phyloP scores from a whole-genome alignment of 768 basidiomycete genomes.

The Strobilomyces confusus region DNA sequence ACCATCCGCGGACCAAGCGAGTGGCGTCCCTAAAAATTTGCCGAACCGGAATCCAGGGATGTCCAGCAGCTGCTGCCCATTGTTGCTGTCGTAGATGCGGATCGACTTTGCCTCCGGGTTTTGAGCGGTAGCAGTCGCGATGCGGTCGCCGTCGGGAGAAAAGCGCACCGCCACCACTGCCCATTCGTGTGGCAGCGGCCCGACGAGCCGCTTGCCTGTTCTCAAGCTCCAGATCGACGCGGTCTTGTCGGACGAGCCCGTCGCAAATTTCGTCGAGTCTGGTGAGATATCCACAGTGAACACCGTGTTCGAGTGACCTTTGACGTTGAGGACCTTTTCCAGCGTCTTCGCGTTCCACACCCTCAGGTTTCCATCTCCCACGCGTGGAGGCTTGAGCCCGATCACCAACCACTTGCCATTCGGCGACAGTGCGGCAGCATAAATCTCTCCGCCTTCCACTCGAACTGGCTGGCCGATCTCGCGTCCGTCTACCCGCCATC shows the following conservation, averaged over 20 bases:
- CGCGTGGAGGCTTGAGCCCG: too few relatives aligned
- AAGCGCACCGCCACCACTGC: neutral
- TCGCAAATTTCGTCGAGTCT: too few relatives aligned
- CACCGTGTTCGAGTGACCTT: too few relatives aligned
- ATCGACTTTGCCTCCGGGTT: neutral
- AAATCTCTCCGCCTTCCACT: neutral
- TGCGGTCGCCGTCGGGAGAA: neutral
- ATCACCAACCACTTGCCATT: too few relatives aligned
- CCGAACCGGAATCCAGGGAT: neutral
- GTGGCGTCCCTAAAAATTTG: neutral
- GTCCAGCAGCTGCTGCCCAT: neutral
- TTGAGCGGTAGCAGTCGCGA: neutral
- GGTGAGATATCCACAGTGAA: too few relatives aligned
- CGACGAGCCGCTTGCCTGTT: neutral
- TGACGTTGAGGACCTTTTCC: too few relatives aligned
- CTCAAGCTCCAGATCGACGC: neutral
- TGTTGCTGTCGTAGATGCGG: neutral
- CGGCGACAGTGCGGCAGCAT: neutral
- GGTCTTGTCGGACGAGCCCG: too few relatives aligned
- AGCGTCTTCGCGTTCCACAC: too few relatives aligned
- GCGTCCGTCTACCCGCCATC: neutral
- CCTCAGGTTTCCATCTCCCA: too few relatives aligned
- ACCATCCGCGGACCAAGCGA: neutral
- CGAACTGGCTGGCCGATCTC: neutral
- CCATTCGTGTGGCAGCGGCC: neutral